Evolutionary conservation across 805 yeast species (phyloP), one percentile per base, ranked within the genome.

Genomic region (Zygosaccharomyces bailii): DNA sequence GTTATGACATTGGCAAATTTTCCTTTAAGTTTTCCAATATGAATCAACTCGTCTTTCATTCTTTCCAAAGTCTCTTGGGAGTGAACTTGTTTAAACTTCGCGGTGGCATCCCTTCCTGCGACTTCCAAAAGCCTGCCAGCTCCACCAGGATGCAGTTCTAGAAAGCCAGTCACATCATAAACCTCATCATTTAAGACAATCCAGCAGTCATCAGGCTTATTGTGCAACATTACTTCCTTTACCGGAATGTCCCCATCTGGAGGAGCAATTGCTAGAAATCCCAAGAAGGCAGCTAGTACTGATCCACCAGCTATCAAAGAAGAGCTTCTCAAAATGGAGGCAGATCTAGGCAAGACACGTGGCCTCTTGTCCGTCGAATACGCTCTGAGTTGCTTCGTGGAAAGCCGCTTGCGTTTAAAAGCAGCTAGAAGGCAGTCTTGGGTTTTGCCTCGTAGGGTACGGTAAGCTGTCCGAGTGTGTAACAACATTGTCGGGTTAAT

Each of bases 71-170:
- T 43, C 5, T 45, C 50, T 18, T 56, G 55, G 2, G 71, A 66
- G 42, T 67, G 71, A 30, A 66, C 63, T 13, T 66, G 65, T 37
- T 64, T 44, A 42, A 67, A 67, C 45, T 61, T 67, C 13, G 60
- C 67, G 2, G 96, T 86, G 1, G 95, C 95, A 59, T 89, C 96
- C 40, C 71, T 69, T 0, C 96, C 96, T 1, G 95, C 95, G 54
- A 82, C 78, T 43, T 78, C 75, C 81, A 86, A 72, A 36, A 88
- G 68, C 59, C 86, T 84, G 6, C 74, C 78, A 4, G 73, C 80
- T 1, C 97, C 97, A 23, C 97, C 97, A 0, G 97, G 97, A 55
- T 89, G 96, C 60, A 78, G 86, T 44, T 74, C 67, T 23, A 89
- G 55, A 61, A 89, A 89, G 5, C 84, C 81, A 0, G 96, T 83